Evolutionary conservation across 2,329 filamentous ascomycete species (phyloP).

Genomic region (Diaporthe batatas): DNA sequence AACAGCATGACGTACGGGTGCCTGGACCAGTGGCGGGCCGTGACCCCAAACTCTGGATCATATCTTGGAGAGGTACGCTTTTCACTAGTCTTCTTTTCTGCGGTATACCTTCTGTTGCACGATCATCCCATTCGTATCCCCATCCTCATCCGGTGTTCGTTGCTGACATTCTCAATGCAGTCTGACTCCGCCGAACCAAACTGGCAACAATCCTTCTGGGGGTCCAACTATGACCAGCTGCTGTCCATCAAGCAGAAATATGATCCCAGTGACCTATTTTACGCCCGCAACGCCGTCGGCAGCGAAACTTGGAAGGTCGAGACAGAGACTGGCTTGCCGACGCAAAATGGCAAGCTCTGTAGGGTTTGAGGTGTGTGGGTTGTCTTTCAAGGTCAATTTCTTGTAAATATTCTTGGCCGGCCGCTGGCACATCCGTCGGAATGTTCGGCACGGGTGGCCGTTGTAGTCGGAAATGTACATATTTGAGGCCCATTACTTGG

Average conservation of each 20-base stretch:
- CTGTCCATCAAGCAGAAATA: slow-evolving; percentile 50
- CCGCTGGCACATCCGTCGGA: not conserved
- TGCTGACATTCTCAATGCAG: slow-evolving; percentile 46
- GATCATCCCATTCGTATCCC: too few relatives aligned
- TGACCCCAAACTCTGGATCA: slow-evolving; percentile 53
- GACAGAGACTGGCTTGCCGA: slow-evolving; percentile 31
- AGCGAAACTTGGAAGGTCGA: slow-evolving; percentile 45
- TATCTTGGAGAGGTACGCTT: slow-evolving; percentile 46
- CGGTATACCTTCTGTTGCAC: too few relatives aligned
- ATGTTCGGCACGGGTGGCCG: not conserved
- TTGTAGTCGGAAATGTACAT: not conserved
- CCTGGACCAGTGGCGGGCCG: slow-evolving; percentile 50
- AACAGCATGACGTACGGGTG: slow-evolving; percentile 50
- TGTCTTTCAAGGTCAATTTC: not conserved
- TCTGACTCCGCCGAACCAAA: slow-evolving; percentile 52
- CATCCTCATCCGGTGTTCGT: too few relatives aligned
- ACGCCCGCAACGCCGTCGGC: slow-evolving; percentile 45
- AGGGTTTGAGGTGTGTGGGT: not conserved
- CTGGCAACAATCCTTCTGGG: slow-evolving; percentile 54
- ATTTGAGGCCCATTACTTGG: not conserved
- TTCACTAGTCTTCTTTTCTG: not conserved
- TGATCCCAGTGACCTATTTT: slow-evolving; percentile 52
- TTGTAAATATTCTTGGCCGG: not conserved
- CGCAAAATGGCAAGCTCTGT: slow-evolving; percentile 36
- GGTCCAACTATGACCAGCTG: slow-evolving; percentile 48